A percentile compares a stretch with the other conserved stretches of the same genome.
phyloP scores from a whole-genome alignment of 1,139 yeast genomes.

The Blastobotrys serpentis region DNA sequence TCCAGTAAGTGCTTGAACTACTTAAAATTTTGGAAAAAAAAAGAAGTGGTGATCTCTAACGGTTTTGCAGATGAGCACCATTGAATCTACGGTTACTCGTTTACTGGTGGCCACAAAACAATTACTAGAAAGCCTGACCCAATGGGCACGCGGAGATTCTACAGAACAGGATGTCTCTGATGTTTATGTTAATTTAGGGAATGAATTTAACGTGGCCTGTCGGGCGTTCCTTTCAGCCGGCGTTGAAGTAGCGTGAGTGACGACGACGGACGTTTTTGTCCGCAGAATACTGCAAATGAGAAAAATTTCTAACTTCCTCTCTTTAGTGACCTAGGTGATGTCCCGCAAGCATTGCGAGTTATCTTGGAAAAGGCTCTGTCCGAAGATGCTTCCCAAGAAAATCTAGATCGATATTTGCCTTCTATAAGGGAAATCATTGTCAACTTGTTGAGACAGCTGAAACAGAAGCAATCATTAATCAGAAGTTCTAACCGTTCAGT shows the following conservation, averaged over 20 bases:
- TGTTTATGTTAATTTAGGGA: conserved; percentile 88
- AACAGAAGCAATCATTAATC: conserved; percentile 59
- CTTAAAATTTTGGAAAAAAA: neutral
- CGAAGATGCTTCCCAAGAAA: conserved; percentile 81
- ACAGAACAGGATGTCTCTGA: conserved; percentile 85
- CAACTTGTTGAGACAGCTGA: conserved; percentile 72
- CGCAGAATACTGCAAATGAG: no score
- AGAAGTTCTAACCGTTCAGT: conserved; percentile 15
- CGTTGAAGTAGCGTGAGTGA: conserved; percentile 50
- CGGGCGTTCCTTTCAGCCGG: conserved; percentile 69
- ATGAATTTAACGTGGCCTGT: conserved; percentile 86
- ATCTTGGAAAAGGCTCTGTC: conserved; percentile 86
- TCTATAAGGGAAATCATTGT: conserved; percentile 85
- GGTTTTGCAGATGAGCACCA: conserved; percentile 49
- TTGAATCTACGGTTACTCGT: conserved; percentile 80
- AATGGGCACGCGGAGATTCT: conserved; percentile 83
- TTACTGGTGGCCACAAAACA: conserved; percentile 87
- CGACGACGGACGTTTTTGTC: no score
- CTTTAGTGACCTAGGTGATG: conserved; percentile 65
- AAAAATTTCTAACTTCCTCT: neutral
- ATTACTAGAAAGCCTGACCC: conserved; percentile 76
- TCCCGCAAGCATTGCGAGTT: conserved; percentile 66
- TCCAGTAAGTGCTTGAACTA: conserved; percentile 14
- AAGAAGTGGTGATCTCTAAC: no score
- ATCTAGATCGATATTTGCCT: conserved; percentile 78